These are phyloP conservation scores for Neofusicoccum ribis DNA, from an alignment of 2,329 filamentous ascomycete species.

Conservation along the genomic window DNA sequence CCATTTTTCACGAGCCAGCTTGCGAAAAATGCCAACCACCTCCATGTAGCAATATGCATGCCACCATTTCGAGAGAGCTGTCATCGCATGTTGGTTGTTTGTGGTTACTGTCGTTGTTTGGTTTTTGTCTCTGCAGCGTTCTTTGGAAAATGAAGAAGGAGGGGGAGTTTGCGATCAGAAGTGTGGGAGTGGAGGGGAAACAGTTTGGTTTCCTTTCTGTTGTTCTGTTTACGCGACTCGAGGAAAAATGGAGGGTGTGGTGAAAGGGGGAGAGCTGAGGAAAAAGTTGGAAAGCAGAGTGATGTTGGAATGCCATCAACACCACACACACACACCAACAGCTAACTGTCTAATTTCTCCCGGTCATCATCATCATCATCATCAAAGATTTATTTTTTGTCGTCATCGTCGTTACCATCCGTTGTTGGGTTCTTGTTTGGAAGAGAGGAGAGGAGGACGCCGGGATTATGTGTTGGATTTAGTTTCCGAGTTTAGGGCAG, in stretches of 20 bases:
- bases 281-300: background rate
- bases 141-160: background rate
- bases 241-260: background rate
- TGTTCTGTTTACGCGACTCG: background rate
- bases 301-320: constrained; percentile 4
- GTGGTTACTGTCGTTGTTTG: constrained; percentile 10
- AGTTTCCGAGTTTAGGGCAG: background rate
- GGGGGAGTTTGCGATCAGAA: background rate
- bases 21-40: background rate
- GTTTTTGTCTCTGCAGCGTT: background rate
- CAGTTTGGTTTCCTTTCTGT: background rate
- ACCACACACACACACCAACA: constrained; percentile 9
- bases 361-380: background rate
- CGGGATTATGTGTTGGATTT: background rate
- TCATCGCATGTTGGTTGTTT: background rate
- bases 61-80: background rate
- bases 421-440: background rate
- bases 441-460: background rate
- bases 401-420: background rate
- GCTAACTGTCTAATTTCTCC: constrained; percentile 18
- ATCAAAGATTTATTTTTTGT: background rate
- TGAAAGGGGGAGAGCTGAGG: background rate
- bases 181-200: background rate
- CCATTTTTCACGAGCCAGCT: constrained; percentile 7
- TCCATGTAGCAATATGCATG: constrained; percentile 10